Conservation (phyloP, 2,329 filamentous ascomycete genomes). For the Microdochium trichocladiopsis region DNA sequence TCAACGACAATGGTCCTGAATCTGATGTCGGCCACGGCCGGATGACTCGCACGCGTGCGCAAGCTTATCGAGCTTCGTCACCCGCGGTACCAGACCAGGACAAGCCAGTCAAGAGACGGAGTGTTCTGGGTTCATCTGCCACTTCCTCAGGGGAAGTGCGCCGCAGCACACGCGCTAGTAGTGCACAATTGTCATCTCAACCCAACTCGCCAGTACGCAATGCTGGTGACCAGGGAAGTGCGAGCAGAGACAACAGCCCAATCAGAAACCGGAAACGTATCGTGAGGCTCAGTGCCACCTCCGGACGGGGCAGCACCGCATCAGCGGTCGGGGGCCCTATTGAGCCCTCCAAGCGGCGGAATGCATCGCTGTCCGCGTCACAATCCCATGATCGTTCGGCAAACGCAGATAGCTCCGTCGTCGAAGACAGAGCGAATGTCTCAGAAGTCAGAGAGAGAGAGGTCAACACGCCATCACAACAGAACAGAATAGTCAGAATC, state of each 20-base stretch:
- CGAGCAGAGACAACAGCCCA: conserved; percentile 34
- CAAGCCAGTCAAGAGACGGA: conserved; percentile 35
- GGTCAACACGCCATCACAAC: conserved; percentile 47
- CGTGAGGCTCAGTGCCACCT: conserved; percentile 47
- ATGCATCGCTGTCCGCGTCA: conserved; percentile 38
- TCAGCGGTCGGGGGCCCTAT: conserved; percentile 8
- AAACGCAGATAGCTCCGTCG: conserved; percentile 29
- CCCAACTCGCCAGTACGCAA: conserved; percentile 36
- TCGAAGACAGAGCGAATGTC: conserved; percentile 28
- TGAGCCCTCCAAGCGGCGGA: conserved; percentile 35
- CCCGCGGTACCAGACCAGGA: conserved; percentile 20
- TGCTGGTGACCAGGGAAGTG: conserved; percentile 21
- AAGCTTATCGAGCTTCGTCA: conserved; percentile 33
- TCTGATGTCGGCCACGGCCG: conserved; percentile 28
- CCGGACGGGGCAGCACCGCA: conserved; percentile 17
- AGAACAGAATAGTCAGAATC: conserved; percentile 47
- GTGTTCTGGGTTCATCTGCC: conserved; percentile 36
- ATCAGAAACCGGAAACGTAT: conserved; percentile 41
- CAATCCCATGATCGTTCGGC: conserved; percentile 27
- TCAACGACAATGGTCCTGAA: conserved; percentile 55
- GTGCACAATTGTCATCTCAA: conserved; percentile 34
- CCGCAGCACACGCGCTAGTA: conserved; percentile 39
- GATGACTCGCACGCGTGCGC: conserved; percentile 34
- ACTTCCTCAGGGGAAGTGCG: conserved; percentile 34
- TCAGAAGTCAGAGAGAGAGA: conserved; percentile 26